Base-by-base conservation (phyloP, 2,329 filamentous ascomycete genomes). In the Dactylellina haptotyla region DNA sequence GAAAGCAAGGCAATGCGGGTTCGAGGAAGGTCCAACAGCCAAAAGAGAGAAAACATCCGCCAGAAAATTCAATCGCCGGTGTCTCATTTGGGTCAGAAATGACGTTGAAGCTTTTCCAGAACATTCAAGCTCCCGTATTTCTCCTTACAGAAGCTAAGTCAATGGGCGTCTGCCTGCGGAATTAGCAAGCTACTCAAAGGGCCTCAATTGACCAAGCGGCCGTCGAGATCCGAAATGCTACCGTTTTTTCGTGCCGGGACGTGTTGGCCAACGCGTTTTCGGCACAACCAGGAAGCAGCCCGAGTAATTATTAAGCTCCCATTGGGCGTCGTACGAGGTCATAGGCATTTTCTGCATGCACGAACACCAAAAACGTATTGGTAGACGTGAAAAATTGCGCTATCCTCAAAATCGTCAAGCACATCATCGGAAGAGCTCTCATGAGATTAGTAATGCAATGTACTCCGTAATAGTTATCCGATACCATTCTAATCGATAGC, bases 181-280 rank as follows among this genome's bases (percentile, higher is more conserved):
- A 37, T 37, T 37, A 43, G 20, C 32, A 18, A 10, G 32, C 12
- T 18, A 62, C 10, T 25, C 8, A 10, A 43, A 45, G 58, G 58
- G 23, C 32, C 28, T 37, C 45, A n/a, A n/a, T n/a, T n/a, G n/a
- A n/a, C n/a, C n/a, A n/a, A n/a, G n/a, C n/a, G n/a, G n/a, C n/a
- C n/a, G n/a, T n/a, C 4, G 26, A 54, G 45, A 64, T 65, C 61
- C 61, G 61, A 65, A 56, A 65, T 65, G 61, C 61, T 65, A 37
- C 45, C 26, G 41, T 37, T 18, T 46, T 37, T 20, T 41, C 25
- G 45, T 45, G 9, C 41, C n/a, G n/a, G n/a, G n/a, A n/a, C n/a
- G n/a, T n/a, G n/a, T n/a, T n/a, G n/a, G n/a, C n/a, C n/a, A n/a
- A n/a, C n/a, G n/a, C n/a, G n/a, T n/a, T n/a, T n/a, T n/a, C n/a